Evolutionary conservation across 2,329 filamentous ascomycete species (phyloP), one percentile per base, ranked within the genome.

Genomic region (Verticillium longisporum): DNA sequence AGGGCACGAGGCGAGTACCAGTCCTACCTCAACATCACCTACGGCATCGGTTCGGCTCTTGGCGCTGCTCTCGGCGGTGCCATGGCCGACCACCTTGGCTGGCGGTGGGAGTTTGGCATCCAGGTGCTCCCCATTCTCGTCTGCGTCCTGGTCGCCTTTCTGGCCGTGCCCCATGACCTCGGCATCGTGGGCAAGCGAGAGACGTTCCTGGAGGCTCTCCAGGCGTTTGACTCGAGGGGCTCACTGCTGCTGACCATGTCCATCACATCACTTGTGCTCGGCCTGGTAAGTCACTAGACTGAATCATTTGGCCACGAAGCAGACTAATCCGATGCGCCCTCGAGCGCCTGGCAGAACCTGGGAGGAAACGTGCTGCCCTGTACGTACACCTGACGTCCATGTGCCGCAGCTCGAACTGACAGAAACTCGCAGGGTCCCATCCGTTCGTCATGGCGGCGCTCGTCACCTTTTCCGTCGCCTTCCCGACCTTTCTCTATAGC

Each of bases 101-200:
- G 89, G 89, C 78, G 89, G 53, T 89, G 87, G 86, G 87, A 88
- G 61, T 91, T 88, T 69, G 84, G 83, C 59, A 72, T 88, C 7
- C 86, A 88, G 71, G 75, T 88, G 3, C 80, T 83, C 2, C 74
- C 78, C 0, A 68, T 87, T 34, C 32, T 80, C 0, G 56, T 83
- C 1, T 81, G 78, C 63, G 71, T 83, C 55, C 65, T 70, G 9
- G 69, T 83, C n/a, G 76, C 80, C 1, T 69, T 69, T 56, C 60
- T 80, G 7, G 77, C 77, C 6, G 78, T 87, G 26, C 85, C 86
- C 1, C 66, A 68, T 7, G 77, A 83, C 32, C 72, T 87, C n/a
- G 83, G 83, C 31, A 67, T 84, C 15, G 68, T 76, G 41, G 77
- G 76, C 6, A 75, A 76, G 60, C 68, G 75, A 21, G 78, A 78